Conservation (phyloP, 257 asterid genomes). For the Lavandula angustifolia region DNA sequence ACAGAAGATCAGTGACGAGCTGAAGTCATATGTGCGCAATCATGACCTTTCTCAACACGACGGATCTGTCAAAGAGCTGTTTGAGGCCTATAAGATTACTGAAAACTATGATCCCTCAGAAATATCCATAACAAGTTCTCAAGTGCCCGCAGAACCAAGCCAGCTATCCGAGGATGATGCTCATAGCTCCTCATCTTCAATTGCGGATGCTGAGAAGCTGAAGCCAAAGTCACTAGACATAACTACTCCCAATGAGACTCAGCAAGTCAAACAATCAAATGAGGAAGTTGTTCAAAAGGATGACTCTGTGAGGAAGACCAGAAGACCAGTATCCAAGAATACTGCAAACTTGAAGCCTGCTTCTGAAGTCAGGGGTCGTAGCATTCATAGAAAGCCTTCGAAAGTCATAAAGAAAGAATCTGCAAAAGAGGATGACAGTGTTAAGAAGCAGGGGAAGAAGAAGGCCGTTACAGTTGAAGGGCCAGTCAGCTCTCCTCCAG, state of each 20-base stretch:
- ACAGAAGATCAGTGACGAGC: slow-evolving; percentile 71
- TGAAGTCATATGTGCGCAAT: slow-evolving; percentile 58
- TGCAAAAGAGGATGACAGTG: slow-evolving; percentile 37
- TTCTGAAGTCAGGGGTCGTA: slow-evolving; percentile 42
- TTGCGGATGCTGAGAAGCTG: slow-evolving; percentile 47
- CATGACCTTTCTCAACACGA: slow-evolving; percentile 57
- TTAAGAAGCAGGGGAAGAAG: slow-evolving; percentile 62
- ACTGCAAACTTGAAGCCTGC: slow-evolving; percentile 42
- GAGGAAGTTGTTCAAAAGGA: slow-evolving; percentile 38
- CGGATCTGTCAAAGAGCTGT: slow-evolving; percentile 60
- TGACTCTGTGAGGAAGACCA: slow-evolving; percentile 41
- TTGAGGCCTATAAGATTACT: slow-evolving; percentile 61
- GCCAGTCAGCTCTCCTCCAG: slow-evolving; percentile 41
- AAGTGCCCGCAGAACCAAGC: slow-evolving; percentile 57
- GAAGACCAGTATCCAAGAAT: slow-evolving; percentile 44
- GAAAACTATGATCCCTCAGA: slow-evolving; percentile 56
- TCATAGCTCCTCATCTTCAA: slow-evolving; percentile 60
- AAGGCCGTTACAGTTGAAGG: slow-evolving; percentile 50
- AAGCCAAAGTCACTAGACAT: slow-evolving; percentile 43
- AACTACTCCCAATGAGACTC: slow-evolving; percentile 33
- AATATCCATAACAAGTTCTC: slow-evolving; percentile 57
- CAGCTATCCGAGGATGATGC: slow-evolving; percentile 66
- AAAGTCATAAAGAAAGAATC: slow-evolving; percentile 57
- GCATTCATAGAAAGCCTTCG: slow-evolving; percentile 49
- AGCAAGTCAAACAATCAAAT: slow-evolving; percentile 42